Conservation (phyloP, 2,329 filamentous ascomycete genomes). For the Trichoderma sp. region DNA sequence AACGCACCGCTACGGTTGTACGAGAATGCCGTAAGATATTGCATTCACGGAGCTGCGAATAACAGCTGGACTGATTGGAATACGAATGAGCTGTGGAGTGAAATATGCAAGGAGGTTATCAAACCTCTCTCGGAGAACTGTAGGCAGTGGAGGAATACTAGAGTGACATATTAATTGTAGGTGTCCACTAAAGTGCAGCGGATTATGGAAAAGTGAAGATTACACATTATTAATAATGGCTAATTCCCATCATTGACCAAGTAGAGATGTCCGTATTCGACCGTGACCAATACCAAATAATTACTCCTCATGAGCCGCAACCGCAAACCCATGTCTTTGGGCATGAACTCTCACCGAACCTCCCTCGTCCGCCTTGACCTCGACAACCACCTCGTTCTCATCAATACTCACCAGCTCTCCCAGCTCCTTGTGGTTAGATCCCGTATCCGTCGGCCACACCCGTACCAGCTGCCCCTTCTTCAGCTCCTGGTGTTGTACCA, state of each 20-base stretch:
- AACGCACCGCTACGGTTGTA: not conserved
- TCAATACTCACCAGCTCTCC: constrained; percentile 53
- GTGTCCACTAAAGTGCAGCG: not conserved
- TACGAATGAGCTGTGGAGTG: not conserved
- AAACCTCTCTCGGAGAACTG: constrained; percentile 13
- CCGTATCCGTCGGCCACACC: constrained; percentile 61
- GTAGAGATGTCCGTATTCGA: not conserved
- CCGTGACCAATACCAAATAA: too few relatives aligned
- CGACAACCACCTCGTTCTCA: constrained; percentile 54
- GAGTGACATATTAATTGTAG: not conserved
- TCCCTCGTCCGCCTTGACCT: constrained; percentile 41
- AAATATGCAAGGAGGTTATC: constrained; percentile 11
- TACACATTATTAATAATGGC: not conserved
- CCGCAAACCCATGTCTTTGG: constrained; percentile 56
- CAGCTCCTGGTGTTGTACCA: constrained; percentile 44
- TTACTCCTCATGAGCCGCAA: constrained; percentile 25
- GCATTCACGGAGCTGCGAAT: not conserved
- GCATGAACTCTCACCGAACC: constrained; percentile 52
- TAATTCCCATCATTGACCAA: not conserved
- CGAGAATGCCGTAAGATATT: constrained; percentile 6
- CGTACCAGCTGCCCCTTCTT: constrained; percentile 51
- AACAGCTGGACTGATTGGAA: constrained; percentile 6
- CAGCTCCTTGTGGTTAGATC: constrained; percentile 52
- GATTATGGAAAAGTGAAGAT: not conserved
- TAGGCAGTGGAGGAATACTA: not conserved